Evolutionary conservation across 352 stramenopile species (phyloP).

Genomic region (Peronosclerospora sorghi): DNA sequence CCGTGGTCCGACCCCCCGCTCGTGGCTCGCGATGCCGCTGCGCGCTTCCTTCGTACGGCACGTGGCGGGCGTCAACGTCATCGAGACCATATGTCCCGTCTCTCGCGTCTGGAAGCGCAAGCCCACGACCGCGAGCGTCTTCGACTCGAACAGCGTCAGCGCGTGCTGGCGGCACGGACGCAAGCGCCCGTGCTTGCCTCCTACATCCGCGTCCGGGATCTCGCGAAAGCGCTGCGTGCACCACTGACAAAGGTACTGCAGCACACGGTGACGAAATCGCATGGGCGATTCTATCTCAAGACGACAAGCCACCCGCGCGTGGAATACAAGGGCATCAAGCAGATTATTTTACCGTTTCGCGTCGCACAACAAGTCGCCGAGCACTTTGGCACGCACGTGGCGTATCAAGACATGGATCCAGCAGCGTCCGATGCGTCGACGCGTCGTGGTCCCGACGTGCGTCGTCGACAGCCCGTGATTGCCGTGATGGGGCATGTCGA

Average conservation of each 20-base stretch:
- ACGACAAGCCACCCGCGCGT: conserved; percentile 27
- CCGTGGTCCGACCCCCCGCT: too few species aligned
- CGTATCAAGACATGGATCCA: conserved; percentile 59
- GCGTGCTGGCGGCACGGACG: conserved; percentile 14
- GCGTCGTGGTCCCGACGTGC: conserved; percentile 12
- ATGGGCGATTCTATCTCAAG: conserved; percentile 46
- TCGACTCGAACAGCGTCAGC: conserved; percentile 10
- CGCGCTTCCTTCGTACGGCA: conserved; percentile 19
- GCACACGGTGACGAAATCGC: conserved; percentile 33
- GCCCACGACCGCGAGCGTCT: conserved; percentile 5
- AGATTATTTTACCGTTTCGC: conserved; percentile 61
- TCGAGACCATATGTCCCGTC: conserved; percentile 15
- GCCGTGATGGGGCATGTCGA: conserved; percentile 99
- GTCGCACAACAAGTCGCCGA: conserved; percentile 43
- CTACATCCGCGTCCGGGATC: conserved; percentile 62
- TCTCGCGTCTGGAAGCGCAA: conserved; percentile 6
- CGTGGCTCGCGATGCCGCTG: background rate
- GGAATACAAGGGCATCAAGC: conserved; percentile 69
- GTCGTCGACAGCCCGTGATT: conserved; percentile 89
- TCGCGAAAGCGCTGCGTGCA: conserved; percentile 58
- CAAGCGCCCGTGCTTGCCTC: conserved; percentile 16
- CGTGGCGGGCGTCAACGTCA: conserved; percentile 14
- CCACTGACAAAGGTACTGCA: conserved; percentile 68
- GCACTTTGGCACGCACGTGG: conserved; percentile 27
- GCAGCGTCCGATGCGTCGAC: conserved; percentile 14